Percentiles rank a stretch among this genome's conserved stretches.
Evolutionary conservation across 352 stramenopile species (phyloP).

Genomic region (Globisporangium radiosum): DNA sequence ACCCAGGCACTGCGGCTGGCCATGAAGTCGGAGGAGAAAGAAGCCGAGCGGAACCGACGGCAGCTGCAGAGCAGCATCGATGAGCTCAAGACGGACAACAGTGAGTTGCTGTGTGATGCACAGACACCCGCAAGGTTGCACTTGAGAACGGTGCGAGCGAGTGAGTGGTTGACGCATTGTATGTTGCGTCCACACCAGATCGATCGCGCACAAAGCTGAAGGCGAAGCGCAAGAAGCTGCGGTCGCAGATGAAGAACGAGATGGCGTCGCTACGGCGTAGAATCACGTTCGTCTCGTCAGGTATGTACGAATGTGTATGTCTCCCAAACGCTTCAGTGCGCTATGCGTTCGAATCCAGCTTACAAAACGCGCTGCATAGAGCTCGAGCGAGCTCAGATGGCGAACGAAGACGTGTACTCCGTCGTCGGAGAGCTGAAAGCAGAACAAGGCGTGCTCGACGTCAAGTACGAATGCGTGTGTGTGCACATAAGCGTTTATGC

Average conservation of each 20-base stretch:
- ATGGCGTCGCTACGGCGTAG: conserved; percentile 32
- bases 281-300: conserved; percentile 28
- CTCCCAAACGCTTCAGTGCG: not conserved
- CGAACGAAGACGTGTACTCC: conserved; percentile 38
- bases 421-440: conserved; percentile 17
- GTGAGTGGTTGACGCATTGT: too few species aligned
- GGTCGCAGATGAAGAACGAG: conserved; percentile 38
- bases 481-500: not conserved
- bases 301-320: conserved; percentile 7
- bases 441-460: conserved; percentile 25
- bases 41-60: conserved; percentile 20
- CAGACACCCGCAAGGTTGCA: not conserved
- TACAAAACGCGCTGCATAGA: conserved; percentile 16
- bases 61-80: conserved; percentile 26
- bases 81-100: conserved; percentile 28
- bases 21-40: conserved; percentile 31
- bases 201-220: conserved; percentile 31
- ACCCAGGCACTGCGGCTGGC: conserved; percentile 21
- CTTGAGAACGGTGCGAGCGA: not conserved
- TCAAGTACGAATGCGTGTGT: conserved; percentile 14
- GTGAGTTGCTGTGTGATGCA: conserved; percentile 9
- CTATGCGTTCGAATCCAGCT: not conserved
- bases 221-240: conserved; percentile 35
- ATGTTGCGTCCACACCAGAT: not conserved
- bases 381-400: conserved; percentile 38